A percentile compares a stretch with the other conserved stretches of the same genome.
Evolutionary conservation across 2,329 filamentous ascomycete genomes (phyloP).

Genomic region (Colletotrichum paranaense): DNA sequence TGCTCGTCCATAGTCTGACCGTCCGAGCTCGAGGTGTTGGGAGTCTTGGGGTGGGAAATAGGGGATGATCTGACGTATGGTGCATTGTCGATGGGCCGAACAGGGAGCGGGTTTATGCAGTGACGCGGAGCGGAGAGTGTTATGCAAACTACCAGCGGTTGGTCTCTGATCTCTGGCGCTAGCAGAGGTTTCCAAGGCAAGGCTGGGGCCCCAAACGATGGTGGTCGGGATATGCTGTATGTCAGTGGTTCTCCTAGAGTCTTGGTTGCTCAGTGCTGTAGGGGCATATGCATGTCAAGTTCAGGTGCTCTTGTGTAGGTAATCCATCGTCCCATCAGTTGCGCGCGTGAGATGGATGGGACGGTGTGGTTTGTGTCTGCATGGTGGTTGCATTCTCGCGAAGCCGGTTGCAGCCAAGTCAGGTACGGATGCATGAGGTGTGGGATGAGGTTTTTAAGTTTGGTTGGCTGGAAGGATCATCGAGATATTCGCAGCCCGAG

Average conservation of each 20-base stretch:
- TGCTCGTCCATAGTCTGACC: conserved; percentile 5
- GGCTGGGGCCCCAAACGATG: conserved; percentile 8
- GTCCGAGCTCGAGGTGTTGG: background rate
- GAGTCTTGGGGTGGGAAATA: background rate
- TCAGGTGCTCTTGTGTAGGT: background rate
- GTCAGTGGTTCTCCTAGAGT: background rate
- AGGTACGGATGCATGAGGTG: conserved; percentile 24
- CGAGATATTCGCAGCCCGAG: conserved; percentile 19
- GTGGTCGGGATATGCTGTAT: conserved; percentile 21
- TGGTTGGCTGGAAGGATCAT: conserved; percentile 13
- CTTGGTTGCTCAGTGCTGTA: background rate
- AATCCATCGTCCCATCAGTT: background rate
- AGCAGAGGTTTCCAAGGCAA: background rate
- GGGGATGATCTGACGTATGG: conserved; percentile 33
- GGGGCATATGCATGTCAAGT: conserved; percentile 9
- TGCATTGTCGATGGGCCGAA: conserved; percentile 16
- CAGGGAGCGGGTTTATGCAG: conserved; percentile 29
- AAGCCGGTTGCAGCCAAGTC: conserved; percentile 27
- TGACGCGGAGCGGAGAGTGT: conserved; percentile 22
- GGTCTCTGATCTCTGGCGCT: conserved; percentile 5
- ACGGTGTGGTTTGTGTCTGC: conserved; percentile 11
- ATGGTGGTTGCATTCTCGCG: conserved; percentile 19
- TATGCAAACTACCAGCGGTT: conserved; percentile 21
- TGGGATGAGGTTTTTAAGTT: conserved; percentile 6
- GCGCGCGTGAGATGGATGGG: background rate